These are phyloP conservation scores for Gossypium lobatum DNA, from an alignment of 441 rosid genomes.

Conservation along the genomic window DNA sequence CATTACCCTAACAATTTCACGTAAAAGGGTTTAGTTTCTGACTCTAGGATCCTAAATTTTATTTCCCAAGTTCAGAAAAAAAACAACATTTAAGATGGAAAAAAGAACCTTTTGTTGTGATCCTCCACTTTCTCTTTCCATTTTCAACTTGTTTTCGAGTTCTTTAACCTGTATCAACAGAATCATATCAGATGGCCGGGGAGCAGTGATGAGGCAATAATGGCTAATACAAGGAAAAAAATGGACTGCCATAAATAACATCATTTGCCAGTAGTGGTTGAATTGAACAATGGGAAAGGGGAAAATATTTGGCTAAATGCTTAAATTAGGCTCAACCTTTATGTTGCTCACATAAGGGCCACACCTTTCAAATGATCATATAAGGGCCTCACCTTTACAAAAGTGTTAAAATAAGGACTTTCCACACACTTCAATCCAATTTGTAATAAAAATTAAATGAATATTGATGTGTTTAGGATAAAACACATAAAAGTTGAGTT, in stretches of 20 bases:
- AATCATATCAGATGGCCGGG: neutral
- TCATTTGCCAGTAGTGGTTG: neutral
- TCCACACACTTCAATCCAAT: too few relatives aligned
- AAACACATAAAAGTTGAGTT: too few relatives aligned
- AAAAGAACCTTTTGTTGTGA: neutral
- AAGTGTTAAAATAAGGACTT: too few relatives aligned
- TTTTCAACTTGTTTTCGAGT: conserved; percentile 4
- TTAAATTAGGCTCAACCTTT: too few relatives aligned
- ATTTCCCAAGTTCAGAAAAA: neutral
- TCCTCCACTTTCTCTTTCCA: conserved; percentile 1
- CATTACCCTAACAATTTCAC: neutral
- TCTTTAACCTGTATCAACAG: neutral
- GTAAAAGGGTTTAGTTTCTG: neutral
- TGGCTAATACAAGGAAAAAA: neutral
- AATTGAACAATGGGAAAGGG: neutral
- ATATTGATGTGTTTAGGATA: too few relatives aligned
- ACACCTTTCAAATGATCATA: too few relatives aligned
- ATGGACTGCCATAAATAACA: neutral
- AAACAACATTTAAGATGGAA: too few relatives aligned
- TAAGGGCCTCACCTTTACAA: too few relatives aligned
- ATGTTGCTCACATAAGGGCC: too few relatives aligned
- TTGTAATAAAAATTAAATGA: too few relatives aligned
- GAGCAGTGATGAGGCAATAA: neutral
- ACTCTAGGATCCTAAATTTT: neutral
- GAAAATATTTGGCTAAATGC: too few relatives aligned